A percentile compares a stretch with the other conserved stretches of the same genome.
Conservation (phyloP, 768 basidiomycete species). For the Sarcodon sp. region DNA sequence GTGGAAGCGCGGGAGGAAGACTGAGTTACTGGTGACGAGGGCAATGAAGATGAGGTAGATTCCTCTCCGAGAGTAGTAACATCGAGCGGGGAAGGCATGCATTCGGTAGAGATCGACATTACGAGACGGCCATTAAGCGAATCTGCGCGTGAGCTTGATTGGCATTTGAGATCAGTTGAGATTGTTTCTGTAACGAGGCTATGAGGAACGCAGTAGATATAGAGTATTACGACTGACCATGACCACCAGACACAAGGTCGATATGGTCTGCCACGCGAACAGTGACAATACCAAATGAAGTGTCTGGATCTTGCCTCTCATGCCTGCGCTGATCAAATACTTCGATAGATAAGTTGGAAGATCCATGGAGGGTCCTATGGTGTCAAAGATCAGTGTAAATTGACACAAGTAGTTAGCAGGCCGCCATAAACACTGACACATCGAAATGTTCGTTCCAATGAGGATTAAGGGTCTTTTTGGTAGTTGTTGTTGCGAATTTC, state of each 20-base stretch:
- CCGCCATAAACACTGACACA: conserved; percentile 40
- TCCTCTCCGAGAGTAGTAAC: too few species aligned
- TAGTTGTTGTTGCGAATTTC: conserved; percentile 62
- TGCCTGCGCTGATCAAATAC: conserved; percentile 88
- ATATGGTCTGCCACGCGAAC: conserved; percentile 26
- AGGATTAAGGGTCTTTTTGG: conserved; percentile 56
- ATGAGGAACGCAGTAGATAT: conserved; percentile 6
- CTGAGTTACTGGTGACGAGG: too few species aligned
- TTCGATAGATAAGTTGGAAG: conserved; percentile 71
- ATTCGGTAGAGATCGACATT: conserved; percentile 87
- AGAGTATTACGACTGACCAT: conserved; percentile 12
- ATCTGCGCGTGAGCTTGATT: conserved; percentile 80
- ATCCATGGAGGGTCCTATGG: conserved; percentile 53
- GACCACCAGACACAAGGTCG: conserved; percentile 22
- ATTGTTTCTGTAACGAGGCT: conserved; percentile 56
- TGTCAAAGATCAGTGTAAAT: conserved; percentile 6
- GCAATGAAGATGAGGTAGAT: too few species aligned
- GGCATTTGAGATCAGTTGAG: conserved; percentile 87
- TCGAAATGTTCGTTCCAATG: conserved; percentile 84
- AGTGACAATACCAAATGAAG: conserved; percentile 36
- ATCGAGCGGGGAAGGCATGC: too few species aligned
- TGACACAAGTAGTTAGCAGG: background rate
- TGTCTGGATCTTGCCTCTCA: conserved; percentile 71
- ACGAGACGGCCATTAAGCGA: conserved; percentile 97
- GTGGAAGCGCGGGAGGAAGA: too few species aligned